Base-by-base conservation (phyloP, 495 filamentous ascomycete species). In the Oidiodendron maius region DNA sequence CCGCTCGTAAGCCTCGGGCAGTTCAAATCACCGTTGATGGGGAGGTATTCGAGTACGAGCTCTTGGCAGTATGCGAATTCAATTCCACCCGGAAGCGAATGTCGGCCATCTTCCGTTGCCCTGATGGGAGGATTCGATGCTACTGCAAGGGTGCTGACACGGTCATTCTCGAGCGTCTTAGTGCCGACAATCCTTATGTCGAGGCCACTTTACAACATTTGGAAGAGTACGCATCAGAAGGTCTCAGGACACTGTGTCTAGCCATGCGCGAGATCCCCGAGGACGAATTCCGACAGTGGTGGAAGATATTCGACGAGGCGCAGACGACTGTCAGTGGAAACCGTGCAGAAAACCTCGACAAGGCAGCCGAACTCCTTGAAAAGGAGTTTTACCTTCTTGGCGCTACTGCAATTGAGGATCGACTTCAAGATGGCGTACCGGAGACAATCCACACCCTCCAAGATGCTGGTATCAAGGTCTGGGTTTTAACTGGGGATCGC, bases 131-230 rank as follows among this genome's bases (percentile, higher is more conserved):
- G 67, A 81, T 99, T 42, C 76, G 91, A 30, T 80, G 86, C 52
- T 99, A 95, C 61, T 90, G 84, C 68, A 99, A 99, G 66, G 94
- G 94, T 56, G 94, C 94, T 35, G 94, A 99, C 63, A 99, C 94
- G 2, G 94, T 99, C 39, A 97, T 99, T 55, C 59, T 71, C 59
- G 93, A 99, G 63, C 84, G 94, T 9, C 71, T 97, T 9, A 77
- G 80, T 48, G 74, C 88, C 36, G 64, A 77, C 44, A 91, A 96
- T 58, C 89, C 89, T 1, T 87, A 84, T 46, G 83, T 93, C 10
- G 94, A 99, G 53, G 65, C 71, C 23, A 99, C 94, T 3, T 69
- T 96, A 36, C 81, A 91, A 48, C 94, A 99, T 64, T 73, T 99
- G 23, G 94, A 99, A 66, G 94, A 99, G 54, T 99, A 99, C 64